Evolutionary conservation across 306 rosid species (phyloP).

Genomic region (Cucurbita pepo): DNA sequence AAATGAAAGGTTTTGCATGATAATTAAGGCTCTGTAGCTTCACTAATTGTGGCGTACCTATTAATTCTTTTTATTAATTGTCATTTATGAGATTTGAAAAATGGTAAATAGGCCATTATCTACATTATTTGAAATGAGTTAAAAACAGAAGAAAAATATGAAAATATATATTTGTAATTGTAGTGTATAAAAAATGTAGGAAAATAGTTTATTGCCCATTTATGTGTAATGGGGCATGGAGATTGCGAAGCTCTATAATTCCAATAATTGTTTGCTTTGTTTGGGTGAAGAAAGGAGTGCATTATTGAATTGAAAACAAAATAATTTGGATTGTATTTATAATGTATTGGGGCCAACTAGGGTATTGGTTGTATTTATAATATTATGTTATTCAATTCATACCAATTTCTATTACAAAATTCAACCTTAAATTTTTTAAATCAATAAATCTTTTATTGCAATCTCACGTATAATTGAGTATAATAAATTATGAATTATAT

Average conservation of each 20-base stretch:
- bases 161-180: neutral
- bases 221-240: neutral
- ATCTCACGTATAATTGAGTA: neutral
- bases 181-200: neutral
- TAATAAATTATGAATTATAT: neutral
- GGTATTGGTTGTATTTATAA: neutral
- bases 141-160: neutral
- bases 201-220: neutral
- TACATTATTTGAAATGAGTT: neutral
- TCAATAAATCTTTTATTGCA: neutral
- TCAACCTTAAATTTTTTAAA: neutral
- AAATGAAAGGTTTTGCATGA: neutral
- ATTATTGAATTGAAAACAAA: constrained; percentile 3
- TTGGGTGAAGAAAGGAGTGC: neutral
- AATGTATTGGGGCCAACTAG: neutral
- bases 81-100: neutral
- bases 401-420: neutral
- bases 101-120: neutral
- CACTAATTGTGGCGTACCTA: neutral
- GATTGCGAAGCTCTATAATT: constrained; percentile 1
- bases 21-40: neutral
- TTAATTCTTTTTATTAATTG: neutral
- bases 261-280: neutral
- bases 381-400: neutral
- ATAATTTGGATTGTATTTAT: neutral